Evolutionary conservation across 2,329 filamentous ascomycete genomes (phyloP).

Genomic region (Pseudogymnoascus sp.): DNA sequence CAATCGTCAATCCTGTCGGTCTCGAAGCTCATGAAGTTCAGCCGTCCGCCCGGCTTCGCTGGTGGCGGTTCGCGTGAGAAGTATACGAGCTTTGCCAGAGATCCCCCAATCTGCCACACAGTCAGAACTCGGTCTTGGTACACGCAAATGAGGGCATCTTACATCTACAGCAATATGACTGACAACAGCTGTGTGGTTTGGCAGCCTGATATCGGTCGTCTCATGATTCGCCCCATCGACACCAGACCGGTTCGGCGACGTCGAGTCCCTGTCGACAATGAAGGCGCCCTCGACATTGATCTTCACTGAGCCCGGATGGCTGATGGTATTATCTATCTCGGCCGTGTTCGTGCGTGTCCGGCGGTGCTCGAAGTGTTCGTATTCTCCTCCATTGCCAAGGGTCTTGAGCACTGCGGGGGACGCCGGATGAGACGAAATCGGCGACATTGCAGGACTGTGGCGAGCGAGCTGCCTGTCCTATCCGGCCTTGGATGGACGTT

Average conservation of each 20-base stretch:
- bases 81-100: slow-evolving; percentile 92
- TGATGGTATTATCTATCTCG: slow-evolving; percentile 35
- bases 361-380: neutral
- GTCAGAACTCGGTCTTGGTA: slow-evolving; percentile 7
- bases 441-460: slow-evolving; percentile 2
- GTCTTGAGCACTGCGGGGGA: slow-evolving; percentile 4
- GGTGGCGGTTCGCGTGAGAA: slow-evolving; percentile 83
- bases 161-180: slow-evolving; percentile 97
- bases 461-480: slow-evolving; percentile 2
- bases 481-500: slow-evolving; percentile 4
- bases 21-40: slow-evolving; percentile 95
- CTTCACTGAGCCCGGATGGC: slow-evolving; percentile 63
- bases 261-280: slow-evolving; percentile 76
- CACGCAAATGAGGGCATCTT: slow-evolving; percentile 32
- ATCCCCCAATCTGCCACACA: slow-evolving; percentile 72
- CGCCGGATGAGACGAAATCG: neutral
- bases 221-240: slow-evolving; percentile 49
- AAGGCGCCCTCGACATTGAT: slow-evolving; percentile 97
- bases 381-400: slow-evolving; percentile 6
- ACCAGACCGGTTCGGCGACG: slow-evolving; percentile 37
- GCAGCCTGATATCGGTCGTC: slow-evolving; percentile 88
- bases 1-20: slow-evolving; percentile 90
- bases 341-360: slow-evolving; percentile 28
- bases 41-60: slow-evolving; percentile 71
- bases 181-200: slow-evolving; percentile 89